phyloP scores from a whole-genome alignment of 139 green algal genomes.

The Haematococcus lacustris region DNA sequence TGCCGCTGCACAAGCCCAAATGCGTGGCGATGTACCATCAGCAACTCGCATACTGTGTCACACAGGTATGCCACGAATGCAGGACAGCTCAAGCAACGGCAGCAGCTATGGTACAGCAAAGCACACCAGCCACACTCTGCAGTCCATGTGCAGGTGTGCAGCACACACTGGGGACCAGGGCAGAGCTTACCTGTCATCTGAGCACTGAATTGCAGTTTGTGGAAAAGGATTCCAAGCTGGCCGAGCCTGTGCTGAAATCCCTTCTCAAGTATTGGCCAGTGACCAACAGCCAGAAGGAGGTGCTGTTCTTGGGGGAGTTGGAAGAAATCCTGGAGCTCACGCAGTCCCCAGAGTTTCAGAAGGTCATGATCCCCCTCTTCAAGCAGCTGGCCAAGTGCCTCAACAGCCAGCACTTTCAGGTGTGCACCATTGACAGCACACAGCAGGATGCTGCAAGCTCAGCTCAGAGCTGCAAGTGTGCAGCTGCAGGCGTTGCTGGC shows the following conservation, averaged over 20 bases:
- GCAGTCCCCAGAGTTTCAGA: slow-evolving; percentile 84
- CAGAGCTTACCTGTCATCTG: too few relatives aligned
- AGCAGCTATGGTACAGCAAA: too few relatives aligned
- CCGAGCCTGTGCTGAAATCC: slow-evolving; percentile 80
- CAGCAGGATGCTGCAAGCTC: too few relatives aligned
- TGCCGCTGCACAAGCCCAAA: slow-evolving; percentile 99
- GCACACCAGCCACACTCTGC: too few relatives aligned
- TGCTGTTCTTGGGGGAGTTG: slow-evolving; percentile 96
- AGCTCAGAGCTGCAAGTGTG: too few relatives aligned
- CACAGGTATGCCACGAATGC: slow-evolving; percentile 66
- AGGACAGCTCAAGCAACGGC: too few relatives aligned
- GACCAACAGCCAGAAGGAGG: slow-evolving; percentile 98
- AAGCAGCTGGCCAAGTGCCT: slow-evolving; percentile 87
- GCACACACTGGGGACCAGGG: too few relatives aligned
- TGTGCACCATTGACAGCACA: too few relatives aligned
- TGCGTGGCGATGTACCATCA: slow-evolving; percentile 97
- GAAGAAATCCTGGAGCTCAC: slow-evolving; percentile 96
- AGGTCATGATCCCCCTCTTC: slow-evolving; percentile 88
- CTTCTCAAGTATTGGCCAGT: slow-evolving; percentile 97
- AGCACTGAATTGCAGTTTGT: slow-evolving; percentile 96
- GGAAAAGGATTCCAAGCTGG: slow-evolving; percentile 96
- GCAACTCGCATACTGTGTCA: slow-evolving; percentile 98
- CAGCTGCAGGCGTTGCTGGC: too few relatives aligned
- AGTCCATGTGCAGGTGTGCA: too few relatives aligned
- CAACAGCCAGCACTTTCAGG: slow-evolving; percentile 85